phyloP scores from a whole-genome alignment of 108 stramenopile genomes.

The Thalassiosira profunda region DNA sequence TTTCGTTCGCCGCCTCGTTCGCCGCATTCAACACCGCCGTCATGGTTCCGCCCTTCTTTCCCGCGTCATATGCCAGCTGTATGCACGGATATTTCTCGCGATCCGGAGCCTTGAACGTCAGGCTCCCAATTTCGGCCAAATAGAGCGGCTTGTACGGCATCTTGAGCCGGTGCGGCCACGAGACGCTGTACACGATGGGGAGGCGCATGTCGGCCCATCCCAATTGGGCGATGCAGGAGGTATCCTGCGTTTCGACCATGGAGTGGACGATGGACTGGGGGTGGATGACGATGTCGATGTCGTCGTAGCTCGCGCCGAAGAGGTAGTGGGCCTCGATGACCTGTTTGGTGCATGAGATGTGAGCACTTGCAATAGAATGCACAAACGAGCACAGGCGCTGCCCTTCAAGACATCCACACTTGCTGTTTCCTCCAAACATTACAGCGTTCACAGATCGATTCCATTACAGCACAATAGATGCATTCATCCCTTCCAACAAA shows the following conservation, averaged over 20 bases:
- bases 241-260: constrained; percentile 97
- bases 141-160: constrained; percentile 94
- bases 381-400: background rate
- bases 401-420: no score
- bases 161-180: constrained; percentile 95
- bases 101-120: constrained; percentile 95
- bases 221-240: constrained; percentile 94
- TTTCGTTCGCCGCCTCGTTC: constrained; percentile 97
- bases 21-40: constrained; percentile 97
- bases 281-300: constrained; percentile 98
- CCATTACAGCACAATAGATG: background rate
- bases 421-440: no score
- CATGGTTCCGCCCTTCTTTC: constrained; percentile 95
- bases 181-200: constrained; percentile 95
- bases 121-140: constrained; percentile 73
- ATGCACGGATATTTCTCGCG: constrained; percentile 96
- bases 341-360: constrained; percentile 19
- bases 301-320: constrained; percentile 97
- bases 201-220: constrained; percentile 99
- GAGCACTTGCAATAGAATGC: background rate
- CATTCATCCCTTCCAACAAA: background rate
- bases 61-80: constrained; percentile 92
- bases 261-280: constrained; percentile 98
- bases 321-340: constrained; percentile 98
- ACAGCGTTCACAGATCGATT: no score